Conservation (phyloP, 106 monocot species). For the Dendrobium catenatum region DNA sequence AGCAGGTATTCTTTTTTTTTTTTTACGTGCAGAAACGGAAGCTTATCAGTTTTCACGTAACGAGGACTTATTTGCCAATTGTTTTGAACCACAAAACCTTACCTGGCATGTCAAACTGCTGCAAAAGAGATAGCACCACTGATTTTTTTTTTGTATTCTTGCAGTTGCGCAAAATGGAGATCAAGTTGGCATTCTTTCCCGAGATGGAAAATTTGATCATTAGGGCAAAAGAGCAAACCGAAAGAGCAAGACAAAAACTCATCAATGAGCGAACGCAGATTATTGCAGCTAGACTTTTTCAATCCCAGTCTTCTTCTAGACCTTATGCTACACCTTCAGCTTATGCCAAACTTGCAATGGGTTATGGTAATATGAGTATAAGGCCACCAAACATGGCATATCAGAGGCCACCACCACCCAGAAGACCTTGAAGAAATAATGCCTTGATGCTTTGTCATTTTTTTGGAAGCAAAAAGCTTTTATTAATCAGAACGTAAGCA, state of each 20-base stretch:
- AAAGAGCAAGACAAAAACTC: constrained; percentile 66
- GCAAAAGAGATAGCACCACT: background rate
- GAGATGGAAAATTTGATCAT: constrained; percentile 57
- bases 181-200: constrained; percentile 49
- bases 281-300: constrained; percentile 69
- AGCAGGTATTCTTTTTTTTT: constrained; percentile 47
- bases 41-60: background rate
- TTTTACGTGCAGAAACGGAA: background rate
- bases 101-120: background rate
- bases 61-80: background rate
- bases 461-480: background rate
- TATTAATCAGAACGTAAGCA: background rate
- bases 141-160: constrained; percentile 7
- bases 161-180: constrained; percentile 83
- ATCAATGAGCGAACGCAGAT: constrained; percentile 68
- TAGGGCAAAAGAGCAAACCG: constrained; percentile 67
- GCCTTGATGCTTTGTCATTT: background rate
- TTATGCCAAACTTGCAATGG: constrained; percentile 24
- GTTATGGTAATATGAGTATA: constrained; percentile 15
- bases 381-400: constrained; percentile 28
- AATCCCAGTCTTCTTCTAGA: constrained; percentile 32
- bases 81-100: background rate
- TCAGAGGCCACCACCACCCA: constrained; percentile 38
- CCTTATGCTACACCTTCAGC: constrained; percentile 17
- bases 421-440: constrained; percentile 31